Conservation (phyloP, 352 stramenopile genomes). For the Globisporangium okanoganense region DNA sequence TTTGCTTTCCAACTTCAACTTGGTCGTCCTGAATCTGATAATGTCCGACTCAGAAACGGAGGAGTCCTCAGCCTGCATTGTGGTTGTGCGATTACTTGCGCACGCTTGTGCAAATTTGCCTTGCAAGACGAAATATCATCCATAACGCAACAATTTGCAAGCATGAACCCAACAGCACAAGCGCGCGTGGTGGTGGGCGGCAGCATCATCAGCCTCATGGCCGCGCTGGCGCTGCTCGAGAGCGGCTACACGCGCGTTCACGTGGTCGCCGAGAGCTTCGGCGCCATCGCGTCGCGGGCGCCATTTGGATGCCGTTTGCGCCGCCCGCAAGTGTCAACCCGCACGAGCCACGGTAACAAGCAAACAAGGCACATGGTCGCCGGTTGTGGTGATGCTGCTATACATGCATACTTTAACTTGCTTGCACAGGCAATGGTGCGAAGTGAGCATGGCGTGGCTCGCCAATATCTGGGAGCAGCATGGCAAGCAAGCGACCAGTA, state of each 20-base stretch:
- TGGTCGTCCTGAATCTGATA: too few relatives aligned
- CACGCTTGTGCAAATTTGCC: too few relatives aligned
- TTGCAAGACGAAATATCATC: too few relatives aligned
- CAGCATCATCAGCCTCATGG: conserved; percentile 63
- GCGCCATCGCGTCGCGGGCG: conserved; percentile 58
- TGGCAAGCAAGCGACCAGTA: conserved; percentile 36
- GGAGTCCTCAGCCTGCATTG: too few relatives aligned
- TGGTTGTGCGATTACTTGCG: too few relatives aligned
- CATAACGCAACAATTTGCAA: too few relatives aligned
- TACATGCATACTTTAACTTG: not conserved
- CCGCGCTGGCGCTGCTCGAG: conserved; percentile 58
- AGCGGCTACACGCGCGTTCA: conserved; percentile 37
- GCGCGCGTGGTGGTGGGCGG: conserved; percentile 43
- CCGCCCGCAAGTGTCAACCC: conserved; percentile 31
- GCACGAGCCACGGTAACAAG: conserved; percentile 30
- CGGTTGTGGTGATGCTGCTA: too few relatives aligned
- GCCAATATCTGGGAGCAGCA: conserved; percentile 30
- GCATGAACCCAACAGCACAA: not conserved
- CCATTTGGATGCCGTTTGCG: conserved; percentile 72
- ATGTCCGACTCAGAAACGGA: too few relatives aligned
- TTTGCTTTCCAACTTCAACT: too few relatives aligned
- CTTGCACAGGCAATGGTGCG: conserved; percentile 48
- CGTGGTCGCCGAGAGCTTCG: conserved; percentile 47
- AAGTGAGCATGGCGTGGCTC: conserved; percentile 61
- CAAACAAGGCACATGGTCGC: too few relatives aligned